Evolutionary conservation across 768 basidiomycete genomes (phyloP), one percentile per base, ranked within the genome.

Genomic region (Lactifluus volemus): DNA sequence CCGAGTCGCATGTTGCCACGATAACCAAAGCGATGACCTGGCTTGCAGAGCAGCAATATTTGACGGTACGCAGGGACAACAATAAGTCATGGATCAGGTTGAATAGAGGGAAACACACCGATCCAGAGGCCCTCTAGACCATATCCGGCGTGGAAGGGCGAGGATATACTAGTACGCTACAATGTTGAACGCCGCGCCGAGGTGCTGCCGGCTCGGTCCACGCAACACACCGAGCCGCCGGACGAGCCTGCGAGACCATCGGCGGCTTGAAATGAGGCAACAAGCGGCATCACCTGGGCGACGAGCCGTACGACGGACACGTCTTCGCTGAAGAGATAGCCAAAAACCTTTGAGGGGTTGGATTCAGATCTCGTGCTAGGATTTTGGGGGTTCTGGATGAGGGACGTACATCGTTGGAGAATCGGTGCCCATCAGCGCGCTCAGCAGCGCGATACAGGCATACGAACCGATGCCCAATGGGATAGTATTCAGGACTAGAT

Each of bases 131-230:
- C 81, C 48, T 74, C 70, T 32, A 83, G 69, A 3, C 81, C 81
- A 12, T 77, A 59, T n/a, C 67, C 70, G 0, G 72, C 69, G 25
- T 0, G 81, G 82, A 2, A 82, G 69, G 4, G 80, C 82, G 41
- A 83, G 68, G 1, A 81, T 73, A 59, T 25, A 25, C 25, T 82
- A 83, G 69, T 83, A 83, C 41, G 87, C 86, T 15, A 87, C 72
- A 29, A 86, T 68, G 68, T 90, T 89, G 74, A 89, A 88, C 6
- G 83, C 66, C 8, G 88, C 88, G 7, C 88, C 88, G 17, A 89
- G 78, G 61, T 85, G 83, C 68, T 90, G 88, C 19, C 85, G 71
- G 7, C 76, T 78, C 67, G 79, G 78, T 2, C 81, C 79, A 53
- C 79, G 77, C 32, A 81, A 74, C 25, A 76, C 72, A 6, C 78